Evolutionary conservation across 108 stramenopile genomes (phyloP).

Genomic region (Parmales sp.): DNA sequence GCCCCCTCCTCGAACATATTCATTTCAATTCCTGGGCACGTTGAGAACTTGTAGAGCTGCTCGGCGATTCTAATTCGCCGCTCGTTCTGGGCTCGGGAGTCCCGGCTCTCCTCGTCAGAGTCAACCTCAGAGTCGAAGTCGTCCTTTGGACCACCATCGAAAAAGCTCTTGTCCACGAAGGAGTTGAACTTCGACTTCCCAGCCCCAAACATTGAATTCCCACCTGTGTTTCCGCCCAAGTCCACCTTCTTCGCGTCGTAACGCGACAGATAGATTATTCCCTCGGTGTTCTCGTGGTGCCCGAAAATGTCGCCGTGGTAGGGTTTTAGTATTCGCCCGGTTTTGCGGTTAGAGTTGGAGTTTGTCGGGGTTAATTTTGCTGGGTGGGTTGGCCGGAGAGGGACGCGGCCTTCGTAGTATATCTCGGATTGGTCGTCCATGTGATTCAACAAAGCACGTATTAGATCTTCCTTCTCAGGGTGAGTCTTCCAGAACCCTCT

Average conservation of each 20-base stretch:
- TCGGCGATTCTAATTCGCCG: not conserved
- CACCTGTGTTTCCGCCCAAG: not conserved
- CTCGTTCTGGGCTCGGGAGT: not conserved
- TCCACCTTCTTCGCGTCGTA: constrained; percentile 2
- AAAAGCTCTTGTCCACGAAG: not conserved
- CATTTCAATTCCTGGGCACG: constrained; percentile 6
- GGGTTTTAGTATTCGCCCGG: constrained; percentile 4
- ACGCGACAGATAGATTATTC: constrained; percentile 10
- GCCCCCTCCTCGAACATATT: constrained; percentile 21
- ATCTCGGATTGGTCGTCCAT: constrained; percentile 17
- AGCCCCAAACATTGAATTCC: not conserved
- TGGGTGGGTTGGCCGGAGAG: not conserved
- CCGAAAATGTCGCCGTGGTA: constrained; percentile 14
- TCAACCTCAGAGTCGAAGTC: not conserved
- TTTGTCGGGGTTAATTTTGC: not conserved
- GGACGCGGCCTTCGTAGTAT: not conserved
- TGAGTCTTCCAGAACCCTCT: constrained; percentile 34
- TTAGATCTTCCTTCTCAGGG: constrained; percentile 22
- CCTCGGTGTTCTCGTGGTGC: constrained; percentile 10
- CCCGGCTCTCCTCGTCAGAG: not conserved
- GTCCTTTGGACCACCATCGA: not conserved
- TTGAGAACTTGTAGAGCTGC: constrained; percentile 12
- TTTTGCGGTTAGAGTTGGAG: not conserved
- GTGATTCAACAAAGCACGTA: constrained; percentile 15
- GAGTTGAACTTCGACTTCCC: not conserved